A percentile compares a stretch with the other conserved stretches of the same genome.
Conservation (phyloP, 495 filamentous ascomycete genomes). For the Aspergillus ellipticus region DNA sequence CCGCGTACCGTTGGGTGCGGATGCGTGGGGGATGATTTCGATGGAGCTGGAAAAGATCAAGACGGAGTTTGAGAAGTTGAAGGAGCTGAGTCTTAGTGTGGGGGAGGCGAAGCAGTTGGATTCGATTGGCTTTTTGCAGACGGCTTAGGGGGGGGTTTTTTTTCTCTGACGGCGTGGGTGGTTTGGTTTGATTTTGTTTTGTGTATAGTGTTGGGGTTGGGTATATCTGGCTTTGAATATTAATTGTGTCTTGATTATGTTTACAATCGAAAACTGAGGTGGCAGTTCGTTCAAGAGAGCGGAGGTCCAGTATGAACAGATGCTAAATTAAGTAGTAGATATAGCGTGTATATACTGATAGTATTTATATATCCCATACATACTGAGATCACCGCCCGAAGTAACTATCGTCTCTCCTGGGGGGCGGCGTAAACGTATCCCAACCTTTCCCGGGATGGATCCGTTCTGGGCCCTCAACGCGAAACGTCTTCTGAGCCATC, state of each 20-base stretch:
- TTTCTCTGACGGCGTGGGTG: no score
- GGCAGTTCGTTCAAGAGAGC: no score
- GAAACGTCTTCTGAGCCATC: conserved; percentile 31
- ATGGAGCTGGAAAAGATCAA: background rate
- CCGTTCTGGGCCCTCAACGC: conserved; percentile 24
- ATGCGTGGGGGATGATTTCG: background rate
- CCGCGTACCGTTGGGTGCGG: background rate
- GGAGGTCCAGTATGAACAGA: no score
- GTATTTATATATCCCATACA: background rate
- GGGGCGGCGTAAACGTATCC: conserved; percentile 10
- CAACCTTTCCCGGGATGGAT: conserved; percentile 14
- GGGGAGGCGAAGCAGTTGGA: background rate
- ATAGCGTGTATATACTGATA: no score
- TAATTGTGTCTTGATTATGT: no score
- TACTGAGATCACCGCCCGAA: background rate
- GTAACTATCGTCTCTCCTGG: conserved; percentile 3
- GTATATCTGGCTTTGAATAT: no score
- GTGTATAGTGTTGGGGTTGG: no score
- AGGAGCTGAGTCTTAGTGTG: background rate
- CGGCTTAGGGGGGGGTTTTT: background rate
- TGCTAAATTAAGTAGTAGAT: no score
- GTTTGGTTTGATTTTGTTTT: no score
- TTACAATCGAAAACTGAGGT: no score
- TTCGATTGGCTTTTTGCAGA: conserved; percentile 1
- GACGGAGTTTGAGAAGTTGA: background rate